Conservation (phyloP, 148 eudicot species). For the Vaccinium darrowii region DNA sequence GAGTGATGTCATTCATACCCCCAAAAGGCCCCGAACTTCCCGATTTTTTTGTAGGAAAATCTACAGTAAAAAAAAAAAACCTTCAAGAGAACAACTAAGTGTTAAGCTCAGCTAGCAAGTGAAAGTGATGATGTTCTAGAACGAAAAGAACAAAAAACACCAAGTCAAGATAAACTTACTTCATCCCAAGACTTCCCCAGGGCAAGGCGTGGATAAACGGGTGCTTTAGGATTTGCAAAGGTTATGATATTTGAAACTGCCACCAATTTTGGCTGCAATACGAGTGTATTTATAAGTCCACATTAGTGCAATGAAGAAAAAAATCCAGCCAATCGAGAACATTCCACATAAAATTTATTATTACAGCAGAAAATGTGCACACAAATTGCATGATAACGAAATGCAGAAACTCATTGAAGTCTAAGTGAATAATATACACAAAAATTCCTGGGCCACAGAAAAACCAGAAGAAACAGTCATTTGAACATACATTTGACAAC, state of each 20-base stretch:
- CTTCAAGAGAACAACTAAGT: neutral
- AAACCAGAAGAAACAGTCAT: constrained; percentile 5
- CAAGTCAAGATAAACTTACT: constrained; percentile 31
- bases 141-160: neutral
- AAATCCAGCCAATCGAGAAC: neutral
- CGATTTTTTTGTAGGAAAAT: neutral
- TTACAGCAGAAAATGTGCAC: neutral
- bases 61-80: neutral
- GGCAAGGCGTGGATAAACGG: constrained; percentile 63
- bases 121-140: neutral
- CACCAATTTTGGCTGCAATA: constrained; percentile 63
- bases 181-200: constrained; percentile 53
- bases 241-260: constrained; percentile 56
- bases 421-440: neutral
- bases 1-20: neutral
- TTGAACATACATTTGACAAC: constrained; percentile 51
- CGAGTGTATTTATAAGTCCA: neutral
- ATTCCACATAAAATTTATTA: neutral
- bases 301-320: neutral
- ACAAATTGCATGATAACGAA: neutral
- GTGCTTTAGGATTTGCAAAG: constrained; percentile 81
- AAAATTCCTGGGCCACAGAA: neutral
- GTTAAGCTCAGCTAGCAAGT: neutral
- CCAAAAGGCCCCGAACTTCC: neutral
- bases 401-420: neutral